Conservation (phyloP, 345 rosid species). For the Eutrema yunnanense region DNA sequence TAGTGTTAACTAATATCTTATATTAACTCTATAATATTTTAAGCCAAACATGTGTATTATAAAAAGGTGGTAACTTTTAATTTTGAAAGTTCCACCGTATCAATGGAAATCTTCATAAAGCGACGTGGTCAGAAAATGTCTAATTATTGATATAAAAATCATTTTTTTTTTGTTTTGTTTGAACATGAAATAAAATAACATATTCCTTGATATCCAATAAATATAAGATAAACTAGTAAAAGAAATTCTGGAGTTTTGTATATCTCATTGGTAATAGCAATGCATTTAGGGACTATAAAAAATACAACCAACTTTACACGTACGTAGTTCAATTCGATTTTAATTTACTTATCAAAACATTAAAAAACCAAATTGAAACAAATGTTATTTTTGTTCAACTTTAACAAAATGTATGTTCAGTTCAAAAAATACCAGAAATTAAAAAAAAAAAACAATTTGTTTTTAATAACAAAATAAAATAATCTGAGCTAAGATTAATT, state of each 20-base stretch:
- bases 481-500: too few species aligned
- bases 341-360: background rate
- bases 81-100: background rate
- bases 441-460: too few species aligned
- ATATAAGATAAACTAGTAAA: background rate
- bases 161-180: too few species aligned
- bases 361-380: background rate
- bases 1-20: background rate
- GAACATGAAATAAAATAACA: background rate
- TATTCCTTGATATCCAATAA: background rate
- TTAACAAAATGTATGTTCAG: too few species aligned
- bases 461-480: too few species aligned
- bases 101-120: background rate
- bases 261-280: background rate
- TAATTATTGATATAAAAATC: background rate
- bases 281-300: background rate
- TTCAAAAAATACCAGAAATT: too few species aligned
- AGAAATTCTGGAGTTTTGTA: too few species aligned
- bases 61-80: too few species aligned
- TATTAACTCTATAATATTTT: background rate
- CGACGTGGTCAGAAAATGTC: background rate
- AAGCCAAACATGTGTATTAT: too few species aligned
- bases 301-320: background rate
- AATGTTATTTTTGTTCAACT: background rate
- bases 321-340: background rate